Evolutionary conservation across 208 protist genomes (phyloP).

Genomic region (Herpetomonas samuelpessoai): DNA sequence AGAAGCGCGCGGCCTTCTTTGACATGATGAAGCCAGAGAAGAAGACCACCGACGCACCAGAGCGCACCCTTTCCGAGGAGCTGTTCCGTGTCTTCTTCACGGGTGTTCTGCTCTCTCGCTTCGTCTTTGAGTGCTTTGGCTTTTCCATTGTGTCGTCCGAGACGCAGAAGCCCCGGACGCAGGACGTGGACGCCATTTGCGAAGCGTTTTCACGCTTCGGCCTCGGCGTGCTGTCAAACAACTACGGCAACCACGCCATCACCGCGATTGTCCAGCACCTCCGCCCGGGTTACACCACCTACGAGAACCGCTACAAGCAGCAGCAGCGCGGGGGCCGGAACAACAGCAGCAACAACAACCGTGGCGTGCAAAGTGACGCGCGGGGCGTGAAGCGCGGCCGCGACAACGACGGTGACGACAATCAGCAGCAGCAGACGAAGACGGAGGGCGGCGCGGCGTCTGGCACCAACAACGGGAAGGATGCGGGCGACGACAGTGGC

Average conservation of each 20-base stretch:
- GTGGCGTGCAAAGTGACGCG: slow-evolving; percentile 2
- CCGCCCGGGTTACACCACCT: slow-evolving; percentile 34
- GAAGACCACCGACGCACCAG: neutral
- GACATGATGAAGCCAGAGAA: slow-evolving; percentile 23
- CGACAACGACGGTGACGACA: slow-evolving; percentile 20
- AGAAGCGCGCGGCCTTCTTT: slow-evolving; percentile 58
- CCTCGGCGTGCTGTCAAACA: slow-evolving; percentile 52
- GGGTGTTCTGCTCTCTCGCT: slow-evolving; percentile 37
- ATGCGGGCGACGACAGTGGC: neutral
- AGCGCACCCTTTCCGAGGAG: slow-evolving; percentile 18
- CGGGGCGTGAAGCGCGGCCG: slow-evolving; percentile 36
- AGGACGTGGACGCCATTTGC: slow-evolving; percentile 69
- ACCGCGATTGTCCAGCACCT: slow-evolving; percentile 47
- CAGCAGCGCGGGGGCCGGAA: neutral
- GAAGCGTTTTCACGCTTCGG: slow-evolving; percentile 51
- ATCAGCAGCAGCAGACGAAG: slow-evolving; percentile 19
- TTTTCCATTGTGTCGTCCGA: slow-evolving; percentile 20
- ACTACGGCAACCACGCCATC: slow-evolving; percentile 54
- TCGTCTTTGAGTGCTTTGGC: slow-evolving; percentile 69
- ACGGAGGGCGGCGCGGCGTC: slow-evolving; percentile 10
- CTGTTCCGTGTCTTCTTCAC: slow-evolving; percentile 58
- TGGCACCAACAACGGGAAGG: slow-evolving; percentile 9
- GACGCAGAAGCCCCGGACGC: slow-evolving; percentile 16
- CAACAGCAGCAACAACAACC: neutral
- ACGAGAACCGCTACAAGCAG: neutral